Conservation (phyloP, 164 flowering plant species). For the Aristolochia contorta region DNA sequence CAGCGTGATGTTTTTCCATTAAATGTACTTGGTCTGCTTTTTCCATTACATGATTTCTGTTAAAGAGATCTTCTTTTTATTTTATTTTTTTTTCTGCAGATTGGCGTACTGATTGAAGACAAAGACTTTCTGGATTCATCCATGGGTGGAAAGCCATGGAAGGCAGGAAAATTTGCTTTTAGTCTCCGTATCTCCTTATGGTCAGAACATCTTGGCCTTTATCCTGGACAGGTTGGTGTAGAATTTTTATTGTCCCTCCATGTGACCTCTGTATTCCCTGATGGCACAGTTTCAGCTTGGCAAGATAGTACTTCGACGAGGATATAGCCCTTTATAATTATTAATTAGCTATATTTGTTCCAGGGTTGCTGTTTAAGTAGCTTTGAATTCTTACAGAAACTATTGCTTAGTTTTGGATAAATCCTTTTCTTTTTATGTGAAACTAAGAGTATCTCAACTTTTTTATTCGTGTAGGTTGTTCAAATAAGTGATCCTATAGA, state of each 20-base stretch:
- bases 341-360: not conserved
- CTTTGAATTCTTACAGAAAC: not conserved
- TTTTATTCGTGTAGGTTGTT: conserved; percentile 29
- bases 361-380: not conserved
- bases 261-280: not conserved
- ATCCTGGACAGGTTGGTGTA: conserved; percentile 53
- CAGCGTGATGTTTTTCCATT: too few species aligned
- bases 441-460: not conserved
- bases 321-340: not conserved
- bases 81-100: conserved; percentile 39
- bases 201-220: conserved; percentile 87
- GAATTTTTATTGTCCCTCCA: not conserved
- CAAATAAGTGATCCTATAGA: conserved; percentile 69
- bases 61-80: not conserved
- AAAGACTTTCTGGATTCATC: conserved; percentile 62
- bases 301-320: not conserved
- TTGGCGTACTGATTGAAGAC: conserved; percentile 91
- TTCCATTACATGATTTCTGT: too few species aligned
- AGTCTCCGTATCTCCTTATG: conserved; percentile 76
- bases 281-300: not conserved
- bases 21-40: too few species aligned
- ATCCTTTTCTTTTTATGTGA: too few species aligned
- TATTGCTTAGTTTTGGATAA: too few species aligned
- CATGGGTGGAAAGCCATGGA: conserved; percentile 71
- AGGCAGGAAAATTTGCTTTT: conserved; percentile 70